A percentile compares a stretch with the other conserved stretches of the same genome.
Evolutionary conservation across 805 yeast species (phyloP).

Genomic region (Kazachstania taianensis): DNA sequence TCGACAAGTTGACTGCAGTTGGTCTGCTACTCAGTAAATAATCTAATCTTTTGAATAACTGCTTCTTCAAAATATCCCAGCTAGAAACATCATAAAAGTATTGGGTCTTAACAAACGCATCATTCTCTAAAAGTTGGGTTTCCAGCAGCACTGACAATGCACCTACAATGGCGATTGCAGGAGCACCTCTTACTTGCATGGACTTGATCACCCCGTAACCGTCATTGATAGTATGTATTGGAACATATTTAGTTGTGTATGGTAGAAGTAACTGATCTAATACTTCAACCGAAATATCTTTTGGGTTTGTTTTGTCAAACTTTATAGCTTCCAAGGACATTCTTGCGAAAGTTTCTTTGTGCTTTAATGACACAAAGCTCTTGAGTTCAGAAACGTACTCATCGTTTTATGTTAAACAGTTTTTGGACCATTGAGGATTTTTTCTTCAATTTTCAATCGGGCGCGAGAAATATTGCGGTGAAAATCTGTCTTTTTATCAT

Average conservation of each 20-base stretch:
- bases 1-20: conserved; percentile 86
- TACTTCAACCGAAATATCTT: conserved; percentile 40
- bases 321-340: conserved; percentile 56
- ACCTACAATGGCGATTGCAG: conserved; percentile 95
- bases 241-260: conserved; percentile 59
- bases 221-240: conserved; percentile 53
- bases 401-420: too few species aligned
- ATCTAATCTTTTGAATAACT: conserved; percentile 42
- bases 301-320: conserved; percentile 36
- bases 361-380: neutral
- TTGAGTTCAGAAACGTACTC: too few species aligned
- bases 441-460: too few species aligned
- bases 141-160: conserved; percentile 78
- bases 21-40: conserved; percentile 74
- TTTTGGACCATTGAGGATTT: too few species aligned
- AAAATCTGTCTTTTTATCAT: too few species aligned
- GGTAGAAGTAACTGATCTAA: conserved; percentile 81
- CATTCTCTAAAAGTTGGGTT: conserved; percentile 29
- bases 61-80: conserved; percentile 29
- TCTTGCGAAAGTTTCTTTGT: neutral
- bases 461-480: too few species aligned
- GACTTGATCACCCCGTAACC: conserved; percentile 74
- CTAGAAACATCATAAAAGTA: conserved; percentile 27
- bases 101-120: conserved; percentile 18
- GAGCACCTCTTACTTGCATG: conserved; percentile 97